A percentile compares a stretch with the other conserved stretches of the same genome.
Conservation (phyloP, 371 early-diverging fungal genomes). For the Encephalitozoon hellem region DNA sequence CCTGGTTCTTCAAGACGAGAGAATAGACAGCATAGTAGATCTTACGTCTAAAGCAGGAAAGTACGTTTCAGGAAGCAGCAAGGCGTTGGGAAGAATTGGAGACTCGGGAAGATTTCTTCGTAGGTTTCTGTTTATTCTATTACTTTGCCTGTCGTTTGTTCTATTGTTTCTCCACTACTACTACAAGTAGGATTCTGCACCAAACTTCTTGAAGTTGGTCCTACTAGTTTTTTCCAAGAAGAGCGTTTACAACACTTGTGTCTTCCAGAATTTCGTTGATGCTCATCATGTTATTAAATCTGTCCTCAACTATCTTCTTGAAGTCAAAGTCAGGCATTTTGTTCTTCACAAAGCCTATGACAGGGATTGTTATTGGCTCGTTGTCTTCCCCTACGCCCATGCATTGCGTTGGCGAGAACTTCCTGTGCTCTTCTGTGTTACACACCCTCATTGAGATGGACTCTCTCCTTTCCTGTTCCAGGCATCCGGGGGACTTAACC, state of each 20-base stretch:
- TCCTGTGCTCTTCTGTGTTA: conserved; percentile 4
- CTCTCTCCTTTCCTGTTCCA: conserved; percentile 1
- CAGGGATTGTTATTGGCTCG: neutral
- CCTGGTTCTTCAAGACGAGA: conserved; percentile 52
- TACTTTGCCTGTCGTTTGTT: conserved; percentile 51
- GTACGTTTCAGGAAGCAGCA: conserved; percentile 16
- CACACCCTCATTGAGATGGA: neutral
- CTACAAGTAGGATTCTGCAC: conserved; percentile 18
- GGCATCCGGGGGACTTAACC: neutral
- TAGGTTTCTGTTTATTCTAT: conserved; percentile 42
- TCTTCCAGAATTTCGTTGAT: conserved; percentile 8
- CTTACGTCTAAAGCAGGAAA: conserved; percentile 18
- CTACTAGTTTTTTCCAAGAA: neutral
- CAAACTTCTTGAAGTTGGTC: neutral
- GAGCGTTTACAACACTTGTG: neutral
- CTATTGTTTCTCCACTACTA: conserved; percentile 47
- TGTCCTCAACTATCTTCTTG: conserved; percentile 1
- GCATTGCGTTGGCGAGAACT: neutral
- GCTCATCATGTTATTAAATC: neutral
- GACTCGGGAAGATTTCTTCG: conserved; percentile 41
- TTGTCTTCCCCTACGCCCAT: neutral
- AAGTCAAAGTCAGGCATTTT: neutral
- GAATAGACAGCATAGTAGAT: conserved; percentile 51
- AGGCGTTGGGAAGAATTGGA: conserved; percentile 1
- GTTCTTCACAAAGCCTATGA: neutral